A percentile compares a stretch with the other conserved stretches of the same genome.
Evolutionary conservation across 2,329 filamentous ascomycete genomes (phyloP).

Genomic region (Fusarium torulosum): DNA sequence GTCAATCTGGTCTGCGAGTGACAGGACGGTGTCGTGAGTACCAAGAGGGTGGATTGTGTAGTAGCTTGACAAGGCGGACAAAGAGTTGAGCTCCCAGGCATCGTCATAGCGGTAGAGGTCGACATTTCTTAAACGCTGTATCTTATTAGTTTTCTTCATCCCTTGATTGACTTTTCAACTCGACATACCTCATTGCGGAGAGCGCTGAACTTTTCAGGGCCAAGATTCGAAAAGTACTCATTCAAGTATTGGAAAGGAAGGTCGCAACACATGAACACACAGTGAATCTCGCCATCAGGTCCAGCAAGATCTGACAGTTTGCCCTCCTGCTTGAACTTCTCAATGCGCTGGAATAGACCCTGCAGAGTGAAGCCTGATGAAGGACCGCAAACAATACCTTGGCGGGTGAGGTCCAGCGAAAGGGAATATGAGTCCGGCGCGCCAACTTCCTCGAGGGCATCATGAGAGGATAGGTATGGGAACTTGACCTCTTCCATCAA

Average conservation of each 20-base stretch:
- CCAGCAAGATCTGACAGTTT: slow-evolving; percentile 60
- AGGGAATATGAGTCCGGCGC: slow-evolving; percentile 65
- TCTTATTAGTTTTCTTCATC: slow-evolving; percentile 30
- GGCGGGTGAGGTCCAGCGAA: slow-evolving; percentile 66
- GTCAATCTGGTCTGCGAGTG: slow-evolving; percentile 44
- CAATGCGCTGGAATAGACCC: slow-evolving; percentile 63
- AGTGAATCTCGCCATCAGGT: slow-evolving; percentile 61
- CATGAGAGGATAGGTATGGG: slow-evolving; percentile 67
- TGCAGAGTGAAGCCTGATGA: slow-evolving; percentile 70
- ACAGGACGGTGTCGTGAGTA: slow-evolving; percentile 44
- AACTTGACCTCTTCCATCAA: slow-evolving; percentile 66
- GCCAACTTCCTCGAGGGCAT: slow-evolving; percentile 67
- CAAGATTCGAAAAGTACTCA: slow-evolving; percentile 69
- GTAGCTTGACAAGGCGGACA: slow-evolving; percentile 56
- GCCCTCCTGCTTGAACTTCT: slow-evolving; percentile 60
- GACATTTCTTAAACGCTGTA: slow-evolving; percentile 61
- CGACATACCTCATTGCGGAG: slow-evolving; percentile 57
- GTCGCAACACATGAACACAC: slow-evolving; percentile 72
- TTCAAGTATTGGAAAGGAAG: slow-evolving; percentile 72
- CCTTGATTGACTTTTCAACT: rapidly evolving
- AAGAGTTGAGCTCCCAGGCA: slow-evolving; percentile 63
- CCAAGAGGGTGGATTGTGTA: slow-evolving; percentile 45
- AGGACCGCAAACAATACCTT: slow-evolving; percentile 71
- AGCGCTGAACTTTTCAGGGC: slow-evolving; percentile 60
- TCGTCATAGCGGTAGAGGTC: slow-evolving; percentile 68